These are phyloP conservation scores for Cyberlindnera galapagoensis DNA, from an alignment of 805 yeast species.

Conservation along the genomic window DNA sequence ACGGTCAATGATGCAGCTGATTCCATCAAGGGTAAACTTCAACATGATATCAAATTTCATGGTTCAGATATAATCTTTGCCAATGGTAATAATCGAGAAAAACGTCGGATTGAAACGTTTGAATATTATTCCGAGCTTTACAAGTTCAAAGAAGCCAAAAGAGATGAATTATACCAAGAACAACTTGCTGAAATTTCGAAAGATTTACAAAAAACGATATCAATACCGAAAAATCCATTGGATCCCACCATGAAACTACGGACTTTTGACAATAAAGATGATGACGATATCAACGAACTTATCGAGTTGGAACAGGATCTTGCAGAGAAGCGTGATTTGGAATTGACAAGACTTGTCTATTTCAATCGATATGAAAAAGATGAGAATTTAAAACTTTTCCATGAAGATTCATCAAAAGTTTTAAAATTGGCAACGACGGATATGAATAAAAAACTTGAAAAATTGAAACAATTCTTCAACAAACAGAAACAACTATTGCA, in stretches of 20 bases:
- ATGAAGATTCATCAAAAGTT: conserved; percentile 21
- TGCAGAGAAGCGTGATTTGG: conserved; percentile 28
- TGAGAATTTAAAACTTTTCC: conserved; percentile 20
- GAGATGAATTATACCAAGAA: conserved; percentile 6
- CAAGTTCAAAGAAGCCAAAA: conserved; percentile 13
- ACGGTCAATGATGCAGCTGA: conserved; percentile 2
- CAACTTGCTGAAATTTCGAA: conserved; percentile 4
- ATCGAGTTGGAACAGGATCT: conserved; percentile 24
- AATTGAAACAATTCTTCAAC: conserved; percentile 26
- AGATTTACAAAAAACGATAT: conserved; percentile 3
- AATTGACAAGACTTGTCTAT: conserved; percentile 22
- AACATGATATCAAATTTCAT: conserved; percentile 1
- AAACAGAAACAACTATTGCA: conserved; percentile 24
- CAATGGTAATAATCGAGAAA: conserved; percentile 24
- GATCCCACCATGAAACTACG: not conserved
- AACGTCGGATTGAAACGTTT: conserved; percentile 22
- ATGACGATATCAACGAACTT: too few species aligned
- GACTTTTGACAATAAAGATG: conserved; percentile 2
- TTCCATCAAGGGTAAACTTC: not conserved
- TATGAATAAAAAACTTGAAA: conserved; percentile 25
- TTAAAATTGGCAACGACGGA: conserved; percentile 23
- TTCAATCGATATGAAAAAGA: conserved; percentile 22
- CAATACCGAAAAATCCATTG: conserved; percentile 1
- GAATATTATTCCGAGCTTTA: conserved; percentile 16
- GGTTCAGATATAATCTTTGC: conserved; percentile 21